Percentiles rank a stretch among this genome's conserved stretches.
Conservation (phyloP, 2,329 filamentous ascomycete species). For the Stylonectria norvegica region DNA sequence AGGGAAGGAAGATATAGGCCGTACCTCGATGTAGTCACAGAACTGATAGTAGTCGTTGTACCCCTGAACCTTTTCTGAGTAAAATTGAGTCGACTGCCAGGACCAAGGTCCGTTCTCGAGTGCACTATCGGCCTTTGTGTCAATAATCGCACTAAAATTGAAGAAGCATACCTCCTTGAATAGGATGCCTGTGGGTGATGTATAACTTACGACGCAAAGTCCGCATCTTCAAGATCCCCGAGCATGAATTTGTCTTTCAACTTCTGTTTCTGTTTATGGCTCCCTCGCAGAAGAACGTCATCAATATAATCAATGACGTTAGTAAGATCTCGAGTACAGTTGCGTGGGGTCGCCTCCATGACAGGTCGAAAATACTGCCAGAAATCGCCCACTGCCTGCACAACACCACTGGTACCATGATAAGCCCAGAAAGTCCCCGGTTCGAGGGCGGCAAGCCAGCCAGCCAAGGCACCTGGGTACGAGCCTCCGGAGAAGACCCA, state of each 20-base stretch:
- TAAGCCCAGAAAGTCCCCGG: slow-evolving; percentile 72
- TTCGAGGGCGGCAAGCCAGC: slow-evolving; percentile 68
- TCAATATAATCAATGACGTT: slow-evolving; percentile 48
- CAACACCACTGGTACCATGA: slow-evolving; percentile 74
- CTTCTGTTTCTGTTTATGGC: slow-evolving; percentile 31
- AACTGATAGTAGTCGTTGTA: slow-evolving; percentile 26
- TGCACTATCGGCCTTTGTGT: slow-evolving; percentile 9
- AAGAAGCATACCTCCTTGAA: background rate
- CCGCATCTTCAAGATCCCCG: slow-evolving; percentile 37
- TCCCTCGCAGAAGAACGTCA: slow-evolving; percentile 41
- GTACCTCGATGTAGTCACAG: slow-evolving; percentile 32
- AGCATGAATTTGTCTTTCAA: slow-evolving; percentile 45
- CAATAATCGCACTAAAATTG: background rate
- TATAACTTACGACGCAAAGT: slow-evolving; percentile 40
- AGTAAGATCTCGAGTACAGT: slow-evolving; percentile 62
- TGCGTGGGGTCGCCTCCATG: slow-evolving; percentile 43
- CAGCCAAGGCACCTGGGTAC: slow-evolving; percentile 73
- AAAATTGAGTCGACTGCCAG: slow-evolving; percentile 38
- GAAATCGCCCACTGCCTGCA: slow-evolving; percentile 69
- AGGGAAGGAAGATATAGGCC: background rate
- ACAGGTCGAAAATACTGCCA: slow-evolving; percentile 54
- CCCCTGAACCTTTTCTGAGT: slow-evolving; percentile 17
- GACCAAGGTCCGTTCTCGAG: slow-evolving; percentile 22
- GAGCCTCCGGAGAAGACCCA: slow-evolving; percentile 77
- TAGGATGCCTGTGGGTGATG: background rate